Evolutionary conservation across 257 asterid species (phyloP).

Genomic region (Leonotis leonurus): DNA sequence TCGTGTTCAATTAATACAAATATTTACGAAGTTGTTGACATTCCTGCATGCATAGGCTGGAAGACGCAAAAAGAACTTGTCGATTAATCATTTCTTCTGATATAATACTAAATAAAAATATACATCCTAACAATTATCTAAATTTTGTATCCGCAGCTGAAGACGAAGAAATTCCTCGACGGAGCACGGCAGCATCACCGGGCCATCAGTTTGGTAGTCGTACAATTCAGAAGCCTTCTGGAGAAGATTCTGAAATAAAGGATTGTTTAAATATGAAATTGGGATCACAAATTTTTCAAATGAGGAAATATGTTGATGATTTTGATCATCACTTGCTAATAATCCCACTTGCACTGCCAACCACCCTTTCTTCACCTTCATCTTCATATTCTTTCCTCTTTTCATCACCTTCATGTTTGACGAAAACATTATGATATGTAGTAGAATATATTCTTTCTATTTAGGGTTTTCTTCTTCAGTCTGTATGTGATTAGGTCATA

Average conservation of each 20-base stretch:
- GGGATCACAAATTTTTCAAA: slow-evolving; percentile 16
- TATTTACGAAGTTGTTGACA: too few species aligned
- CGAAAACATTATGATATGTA: not conserved
- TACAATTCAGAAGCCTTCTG: slow-evolving; percentile 11
- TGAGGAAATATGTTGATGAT: not conserved
- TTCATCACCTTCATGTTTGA: not conserved
- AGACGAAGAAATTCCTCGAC: slow-evolving; percentile 20
- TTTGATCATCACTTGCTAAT: slow-evolving; percentile 20
- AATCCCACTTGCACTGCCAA: slow-evolving; percentile 35
- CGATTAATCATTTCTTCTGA: too few species aligned
- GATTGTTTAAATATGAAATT: slow-evolving; percentile 12
- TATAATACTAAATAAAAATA: too few species aligned
- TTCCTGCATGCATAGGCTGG: too few species aligned
- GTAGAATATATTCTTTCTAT: not conserved
- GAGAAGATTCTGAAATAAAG: slow-evolving; percentile 13
- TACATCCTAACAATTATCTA: not conserved
- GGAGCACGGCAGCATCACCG: slow-evolving; percentile 17
- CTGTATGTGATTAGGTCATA: not conserved
- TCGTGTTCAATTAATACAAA: too few species aligned
- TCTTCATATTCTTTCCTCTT: slow-evolving; percentile 17
- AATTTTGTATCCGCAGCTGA: not conserved
- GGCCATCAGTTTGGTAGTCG: slow-evolving; percentile 16
- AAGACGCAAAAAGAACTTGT: too few species aligned
- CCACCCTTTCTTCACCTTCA: slow-evolving; percentile 31
- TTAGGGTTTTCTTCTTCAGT: not conserved